Evolutionary conservation across 805 yeast species (phyloP), one percentile per base, ranked within the genome.

Genomic region (Debaryomyces castellii): DNA sequence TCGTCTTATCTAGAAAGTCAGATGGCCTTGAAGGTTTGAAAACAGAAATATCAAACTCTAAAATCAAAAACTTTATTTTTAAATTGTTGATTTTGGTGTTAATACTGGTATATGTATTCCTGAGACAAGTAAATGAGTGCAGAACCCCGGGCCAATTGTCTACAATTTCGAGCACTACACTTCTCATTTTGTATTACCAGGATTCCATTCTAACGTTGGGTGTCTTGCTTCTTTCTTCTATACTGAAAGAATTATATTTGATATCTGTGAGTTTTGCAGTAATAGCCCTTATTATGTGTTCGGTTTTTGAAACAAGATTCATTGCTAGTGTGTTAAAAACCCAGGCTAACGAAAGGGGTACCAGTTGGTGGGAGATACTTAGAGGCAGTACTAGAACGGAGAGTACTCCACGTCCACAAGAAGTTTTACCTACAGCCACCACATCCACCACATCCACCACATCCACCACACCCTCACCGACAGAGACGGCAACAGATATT

Each of bases 101-200:
- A 8, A 9, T 55, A 0, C 89, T 88, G 58, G 74, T 85, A 3
- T 66, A 76, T 51, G 58, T 87, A 7, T 66, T 85, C 37, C 69
- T 87, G 43, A 66, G 79, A 41, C 97, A 90, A 60, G 85, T 88
- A 81, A 80, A 83, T 46, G 66, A 71, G 25, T 77, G 87, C 2
- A 80, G 77, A 52, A 87, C 96, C 0, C 96, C 96, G 1, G 88
- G 96, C 0, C 82, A 86, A 4, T 76, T 87, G 24, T 82, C 91
- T 3, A 77, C 84, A 43, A 76, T 91, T 6, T 84, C 95, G 7
- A 53, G 55, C 20, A 49, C 53, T 5, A 57, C 73, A 1, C 80
- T 87, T 43, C 82, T 81, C 73, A 68, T 90, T 3, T 67, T 89
- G 24, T 79, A 83, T 7, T 71, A 81, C 51, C 81, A 87, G 65